Evolutionary conservation across 208 protist species (phyloP).

Genomic region (Porcisia hertigi): DNA sequence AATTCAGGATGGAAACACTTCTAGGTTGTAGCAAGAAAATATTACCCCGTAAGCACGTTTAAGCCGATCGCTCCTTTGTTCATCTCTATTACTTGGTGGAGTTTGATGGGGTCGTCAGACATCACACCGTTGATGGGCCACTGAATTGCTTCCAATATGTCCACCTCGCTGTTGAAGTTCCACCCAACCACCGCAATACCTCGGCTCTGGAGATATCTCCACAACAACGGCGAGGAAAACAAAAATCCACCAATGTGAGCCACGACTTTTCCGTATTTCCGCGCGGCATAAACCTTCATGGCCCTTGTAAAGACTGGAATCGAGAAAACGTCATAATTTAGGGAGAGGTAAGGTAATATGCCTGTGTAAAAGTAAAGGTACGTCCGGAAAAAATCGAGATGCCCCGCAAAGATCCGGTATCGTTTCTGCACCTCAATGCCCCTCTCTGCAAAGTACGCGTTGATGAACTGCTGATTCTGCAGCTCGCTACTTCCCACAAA

Average conservation of each 20-base stretch:
- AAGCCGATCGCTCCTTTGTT: constrained; percentile 8
- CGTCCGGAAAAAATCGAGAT: constrained; percentile 43
- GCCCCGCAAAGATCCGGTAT: constrained; percentile 61
- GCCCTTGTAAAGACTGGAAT: constrained; percentile 65
- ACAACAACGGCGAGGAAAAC: constrained; percentile 61
- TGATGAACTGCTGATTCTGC: constrained; percentile 49
- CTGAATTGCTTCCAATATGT: constrained; percentile 52
- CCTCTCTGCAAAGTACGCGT: constrained; percentile 48
- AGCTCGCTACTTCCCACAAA: constrained; percentile 73
- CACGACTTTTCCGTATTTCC: constrained; percentile 23
- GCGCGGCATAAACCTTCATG: constrained; percentile 31
- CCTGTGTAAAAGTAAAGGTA: constrained; percentile 68
- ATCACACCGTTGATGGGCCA: constrained; percentile 79
- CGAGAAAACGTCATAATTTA: constrained; percentile 77
- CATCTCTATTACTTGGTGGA: constrained; percentile 11
- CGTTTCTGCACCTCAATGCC: constrained; percentile 37
- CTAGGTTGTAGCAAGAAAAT: not conserved
- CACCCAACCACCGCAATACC: constrained; percentile 74
- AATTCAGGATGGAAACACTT: not conserved
- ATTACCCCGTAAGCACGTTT: constrained; percentile 1
- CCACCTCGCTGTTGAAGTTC: constrained; percentile 72
- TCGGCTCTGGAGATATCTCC: constrained; percentile 70
- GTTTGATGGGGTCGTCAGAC: constrained; percentile 57
- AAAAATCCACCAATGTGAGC: constrained; percentile 31
- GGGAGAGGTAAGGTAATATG: constrained; percentile 54